Base-by-base conservation (phyloP, 2,329 filamentous ascomycete genomes). In the Thermoascus crustaceus region DNA sequence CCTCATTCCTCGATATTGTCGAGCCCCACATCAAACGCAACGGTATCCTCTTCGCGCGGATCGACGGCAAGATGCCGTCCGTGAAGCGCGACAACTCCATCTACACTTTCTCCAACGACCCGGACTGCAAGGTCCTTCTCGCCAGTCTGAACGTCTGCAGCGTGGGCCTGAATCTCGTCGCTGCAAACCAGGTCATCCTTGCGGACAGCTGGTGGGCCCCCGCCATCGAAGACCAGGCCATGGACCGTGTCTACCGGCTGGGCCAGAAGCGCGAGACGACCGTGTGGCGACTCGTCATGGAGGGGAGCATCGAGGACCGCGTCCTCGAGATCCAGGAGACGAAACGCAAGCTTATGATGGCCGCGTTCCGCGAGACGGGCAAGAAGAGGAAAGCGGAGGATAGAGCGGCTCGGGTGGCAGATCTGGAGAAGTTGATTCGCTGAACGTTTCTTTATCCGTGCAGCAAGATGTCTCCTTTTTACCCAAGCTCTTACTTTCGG, bases 141-240 rank as follows among this genome's bases (percentile, higher is more conserved):
- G 87, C 87, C 2, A 87, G 82, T 52, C 66, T 94, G 26, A 75
- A 77, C 5, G 87, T 91, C 5, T 89, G 85, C 59, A 83, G 80
- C 34, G 86, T 94, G 1, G 87, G 87, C 0, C 69, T 94, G 30
- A 94, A 94, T 49, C 73, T 94, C 8, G 84, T 88, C 0, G 79
- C 85, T 0, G 87, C 87, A 0, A 86, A 91, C 49, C 87, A 87
- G 5, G 85, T 93, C 39, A 78, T 94, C 30, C 68, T 94, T 13
- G 76, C 78, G 0, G 87, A 94, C 57, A 83, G 76, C 40, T 94
- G 85, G 87, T 94, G 87, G 83, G 86, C 87, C 1, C 87, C 87
- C 0, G 86, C 86, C 1, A 91, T 94, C 37, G 87, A 94, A 58
- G 86, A 94, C 47, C 87, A 94, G 55, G 88, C 88, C 3, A 73